Percentiles rank a stretch among this genome's conserved stretches.
phyloP scores from a whole-genome alignment of 441 rosid species.

The Corymbia citriodora region DNA sequence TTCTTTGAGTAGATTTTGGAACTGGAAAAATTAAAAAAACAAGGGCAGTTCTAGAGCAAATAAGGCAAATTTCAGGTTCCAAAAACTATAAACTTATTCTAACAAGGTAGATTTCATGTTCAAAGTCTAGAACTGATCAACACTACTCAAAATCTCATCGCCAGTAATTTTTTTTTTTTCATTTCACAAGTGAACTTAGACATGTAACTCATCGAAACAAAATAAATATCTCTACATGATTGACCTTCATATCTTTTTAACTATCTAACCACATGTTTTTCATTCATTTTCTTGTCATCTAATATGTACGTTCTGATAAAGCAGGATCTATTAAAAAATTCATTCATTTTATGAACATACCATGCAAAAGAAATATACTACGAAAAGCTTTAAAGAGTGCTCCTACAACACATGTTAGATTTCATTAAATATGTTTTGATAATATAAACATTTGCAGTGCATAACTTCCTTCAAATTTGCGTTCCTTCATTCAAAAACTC shows the following conservation, averaged over 20 bases:
- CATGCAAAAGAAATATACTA: neutral
- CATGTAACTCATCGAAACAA: too few relatives aligned
- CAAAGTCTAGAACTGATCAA: fast-evolving
- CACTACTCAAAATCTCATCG: neutral
- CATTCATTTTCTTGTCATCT: neutral
- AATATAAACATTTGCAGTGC: neutral
- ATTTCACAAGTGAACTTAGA: neutral
- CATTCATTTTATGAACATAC: neutral
- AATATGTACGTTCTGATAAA: neutral
- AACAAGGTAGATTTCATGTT: neutral
- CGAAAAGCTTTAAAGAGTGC: neutral
- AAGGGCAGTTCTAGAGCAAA: too few relatives aligned
- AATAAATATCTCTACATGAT: neutral
- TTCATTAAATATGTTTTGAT: too few relatives aligned
- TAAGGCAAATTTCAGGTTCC: neutral
- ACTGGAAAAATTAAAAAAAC: too few relatives aligned
- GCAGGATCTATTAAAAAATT: neutral
- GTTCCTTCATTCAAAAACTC: neutral
- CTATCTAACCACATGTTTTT: too few relatives aligned
- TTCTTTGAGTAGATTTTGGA: too few relatives aligned
- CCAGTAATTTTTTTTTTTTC: neutral
- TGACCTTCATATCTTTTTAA: neutral
- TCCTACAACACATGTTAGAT: neutral
- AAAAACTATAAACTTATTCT: too few relatives aligned
- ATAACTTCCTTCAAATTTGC: neutral